Conservation (phyloP, 345 rosid genomes). For the Citrus medica region DNA sequence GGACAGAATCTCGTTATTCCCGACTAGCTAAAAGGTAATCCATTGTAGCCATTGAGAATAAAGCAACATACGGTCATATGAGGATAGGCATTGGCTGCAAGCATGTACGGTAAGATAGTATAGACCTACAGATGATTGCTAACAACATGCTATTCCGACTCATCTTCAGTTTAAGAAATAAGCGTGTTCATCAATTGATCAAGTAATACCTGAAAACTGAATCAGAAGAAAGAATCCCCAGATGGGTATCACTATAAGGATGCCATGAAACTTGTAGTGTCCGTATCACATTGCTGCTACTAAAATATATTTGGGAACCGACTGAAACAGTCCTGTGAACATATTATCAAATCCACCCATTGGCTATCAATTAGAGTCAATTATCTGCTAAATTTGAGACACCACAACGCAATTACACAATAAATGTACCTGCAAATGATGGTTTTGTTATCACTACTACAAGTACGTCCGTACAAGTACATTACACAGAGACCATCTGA, state of each 20-base stretch:
- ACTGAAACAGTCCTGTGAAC: slow-evolving; percentile 67
- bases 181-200: not conserved
- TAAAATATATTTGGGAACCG: slow-evolving; percentile 64
- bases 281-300: slow-evolving; percentile 50
- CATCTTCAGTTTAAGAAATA: not conserved
- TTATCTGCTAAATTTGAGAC: not conserved
- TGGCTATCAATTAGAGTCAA: not conserved
- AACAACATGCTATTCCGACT: not conserved
- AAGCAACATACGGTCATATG: not conserved
- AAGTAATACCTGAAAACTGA: slow-evolving; percentile 82
- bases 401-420: not conserved
- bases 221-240: slow-evolving; percentile 91
- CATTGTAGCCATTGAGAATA: not conserved
- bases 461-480: slow-evolving; percentile 73
- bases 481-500: slow-evolving; percentile 62
- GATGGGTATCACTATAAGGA: slow-evolving; percentile 73
- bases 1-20: not conserved
- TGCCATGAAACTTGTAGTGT: slow-evolving; percentile 77
- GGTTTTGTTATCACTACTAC: slow-evolving; percentile 40
- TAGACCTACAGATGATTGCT: not conserved
- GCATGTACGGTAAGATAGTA: not conserved
- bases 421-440: slow-evolving; percentile 66
- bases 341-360: not conserved
- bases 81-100: not conserved
- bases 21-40: not conserved